Evolutionary conservation across 1,284 basidiomycete species (phyloP), one percentile per base, ranked within the genome.

Genomic region (Pseudozyma sp.): DNA sequence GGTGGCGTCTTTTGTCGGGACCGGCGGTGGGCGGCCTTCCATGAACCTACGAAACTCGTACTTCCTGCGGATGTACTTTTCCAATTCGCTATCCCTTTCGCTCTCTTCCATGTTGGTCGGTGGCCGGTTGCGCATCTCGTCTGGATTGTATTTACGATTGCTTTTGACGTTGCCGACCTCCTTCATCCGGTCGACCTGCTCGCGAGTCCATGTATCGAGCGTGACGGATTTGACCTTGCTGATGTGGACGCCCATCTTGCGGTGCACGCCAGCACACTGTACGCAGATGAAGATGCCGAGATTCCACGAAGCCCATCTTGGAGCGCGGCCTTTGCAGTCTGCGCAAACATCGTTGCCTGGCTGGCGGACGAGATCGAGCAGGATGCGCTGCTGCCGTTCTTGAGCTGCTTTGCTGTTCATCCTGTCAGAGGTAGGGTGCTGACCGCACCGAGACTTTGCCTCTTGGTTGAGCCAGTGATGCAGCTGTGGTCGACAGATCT

Each of bases 321-420:
- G 92, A 75, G 75, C 88, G 66, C 89, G 88, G 33, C 89, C 86
- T 84, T 90, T 92, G 85, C 93, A 94, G 85, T 94, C 93, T 9
- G 93, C 93, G 83, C 93, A 94, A 24, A 89, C 79, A 89, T 92
- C 91, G 81, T 94, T 94, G 73, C 93, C 92, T 46, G 92, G 90
- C 73, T 88, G 87, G 24, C 85, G 83, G 5, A 87, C 88, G 14
- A 94, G 87, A 58, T 93, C 92, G 7, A 90, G 79, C 34, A 94
- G 85, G 11, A 86, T 85, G 39, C 89, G 89, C 65, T 90, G 90
- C 77, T 90, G 91, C 61, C 91, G 87, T 66, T 93, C 91, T 16
- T 88, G 62, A 7, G 78, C 68, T 14, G 71, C 75, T 55, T 75
- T 80, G 63, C 67, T 68, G 52, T 79, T 78, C 78, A 81, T 81